Percentiles rank a stretch among this genome's conserved stretches.
Evolutionary conservation across 2,329 filamentous ascomycete genomes (phyloP).

Genomic region (Phyllosticta citribraziliensis): DNA sequence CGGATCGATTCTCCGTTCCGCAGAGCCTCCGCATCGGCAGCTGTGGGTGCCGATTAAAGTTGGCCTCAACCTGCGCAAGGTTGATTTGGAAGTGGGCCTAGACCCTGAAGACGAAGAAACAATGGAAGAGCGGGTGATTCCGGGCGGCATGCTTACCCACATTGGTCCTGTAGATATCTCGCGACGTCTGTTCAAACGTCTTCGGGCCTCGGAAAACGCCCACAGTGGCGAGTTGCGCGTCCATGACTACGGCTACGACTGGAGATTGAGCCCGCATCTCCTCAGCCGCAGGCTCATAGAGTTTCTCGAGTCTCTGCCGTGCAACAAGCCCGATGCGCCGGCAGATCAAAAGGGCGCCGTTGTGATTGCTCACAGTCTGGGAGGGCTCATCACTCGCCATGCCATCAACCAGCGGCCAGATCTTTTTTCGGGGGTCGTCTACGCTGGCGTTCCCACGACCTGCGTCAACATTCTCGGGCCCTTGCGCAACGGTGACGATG

Average conservation of each 20-base stretch:
- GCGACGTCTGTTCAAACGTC: conserved; percentile 66
- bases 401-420: conserved; percentile 78
- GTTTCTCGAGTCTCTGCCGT: conserved; percentile 65
- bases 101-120: conserved; percentile 70
- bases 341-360: conserved; percentile 56
- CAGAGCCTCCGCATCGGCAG: conserved; percentile 72
- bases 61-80: conserved; percentile 81
- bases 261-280: conserved; percentile 74
- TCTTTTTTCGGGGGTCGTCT: conserved; percentile 76
- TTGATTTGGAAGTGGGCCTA: conserved; percentile 79
- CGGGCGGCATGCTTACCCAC: conserved; percentile 81
- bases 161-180: conserved; percentile 90
- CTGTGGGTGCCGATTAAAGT: conserved; percentile 93
- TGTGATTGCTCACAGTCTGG: conserved; percentile 79
- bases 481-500: conserved; percentile 82
- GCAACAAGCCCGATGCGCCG: conserved; percentile 52
- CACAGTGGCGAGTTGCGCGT: conserved; percentile 62
- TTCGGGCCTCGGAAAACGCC: conserved; percentile 65
- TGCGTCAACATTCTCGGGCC: conserved; percentile 90
- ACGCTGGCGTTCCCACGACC: conserved; percentile 72
- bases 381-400: conserved; percentile 56
- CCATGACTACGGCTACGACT: conserved; percentile 92
- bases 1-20: conserved; percentile 79
- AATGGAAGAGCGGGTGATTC: conserved; percentile 74
- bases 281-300: conserved; percentile 61